Evolutionary conservation across 352 stramenopile genomes (phyloP), one percentile per base, ranked within the genome.

Genomic region (Phytophthora tentaculata): DNA sequence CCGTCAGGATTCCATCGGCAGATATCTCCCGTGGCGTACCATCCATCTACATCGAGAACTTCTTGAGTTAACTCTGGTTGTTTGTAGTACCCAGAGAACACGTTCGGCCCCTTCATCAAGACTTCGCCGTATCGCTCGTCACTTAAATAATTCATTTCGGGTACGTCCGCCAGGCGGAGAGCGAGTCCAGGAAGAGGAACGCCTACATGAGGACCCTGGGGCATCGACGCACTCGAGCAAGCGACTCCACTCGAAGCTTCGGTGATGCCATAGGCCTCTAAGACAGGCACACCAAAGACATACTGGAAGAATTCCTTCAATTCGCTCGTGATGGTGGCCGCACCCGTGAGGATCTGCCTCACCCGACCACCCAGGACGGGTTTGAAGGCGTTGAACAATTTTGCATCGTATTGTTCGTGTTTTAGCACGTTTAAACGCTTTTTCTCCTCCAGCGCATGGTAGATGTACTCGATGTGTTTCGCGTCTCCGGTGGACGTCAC

Each of bases 1-100:
- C 92, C 92, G 68, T 98, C 79, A 0, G 81, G 76, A 64, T 98
- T 98, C 75, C 98, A 97, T 10, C 84, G 78, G 35, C 93, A 96
- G 49, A 99, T 97, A 79, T 99, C 97, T 28, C 97, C 97, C 6
- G 96, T 99, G 67, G 98, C 85, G 65, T 98, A 98, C 88, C 90
- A 99, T 9, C 95, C 96, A 26, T 93, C 90, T 23, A 71, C 76
- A 59, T 98, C 91, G 23, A 99, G 81, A 4, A 84, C 89, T 58
- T 98, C 91, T 13, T 59, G 60, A 0, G 96, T 99, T 22, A 94
- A 88, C 61, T 96, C 88, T 0, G 80, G 70, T 63, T 98, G 89
- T 63, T 97, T 98, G 81, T 97, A 98, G 80, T 99, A 99, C 1
- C 95, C 96, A 49, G 78, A 75, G 52, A 94, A 92, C 16, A 98